Conservation (phyloP, 495 filamentous ascomycete genomes). For the Penicillium herquei region DNA sequence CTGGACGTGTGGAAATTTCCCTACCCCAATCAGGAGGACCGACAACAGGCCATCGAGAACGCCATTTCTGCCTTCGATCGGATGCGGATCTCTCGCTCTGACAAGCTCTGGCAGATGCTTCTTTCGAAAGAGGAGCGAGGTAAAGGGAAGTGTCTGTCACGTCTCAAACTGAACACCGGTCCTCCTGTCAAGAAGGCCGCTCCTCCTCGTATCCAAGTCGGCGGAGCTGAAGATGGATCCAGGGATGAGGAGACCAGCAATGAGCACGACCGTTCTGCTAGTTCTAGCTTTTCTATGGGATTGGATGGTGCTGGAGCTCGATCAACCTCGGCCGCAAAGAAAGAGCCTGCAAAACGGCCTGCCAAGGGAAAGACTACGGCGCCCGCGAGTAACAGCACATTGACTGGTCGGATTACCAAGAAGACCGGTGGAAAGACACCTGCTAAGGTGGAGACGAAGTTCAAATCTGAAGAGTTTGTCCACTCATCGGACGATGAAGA, state of each 20-base stretch:
- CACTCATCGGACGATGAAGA: constrained; percentile 74
- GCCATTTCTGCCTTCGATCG: constrained; percentile 81
- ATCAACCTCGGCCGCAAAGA: constrained; percentile 60
- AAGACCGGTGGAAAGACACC: constrained; percentile 49
- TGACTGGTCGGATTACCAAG: constrained; percentile 52
- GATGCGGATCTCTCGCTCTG: constrained; percentile 66
- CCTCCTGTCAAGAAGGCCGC: constrained; percentile 51
- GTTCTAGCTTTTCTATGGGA: constrained; percentile 38
- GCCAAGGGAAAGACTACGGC: constrained; percentile 50
- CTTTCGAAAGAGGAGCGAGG: constrained; percentile 72
- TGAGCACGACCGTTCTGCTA: constrained; percentile 54
- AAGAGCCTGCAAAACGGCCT: constrained; percentile 61
- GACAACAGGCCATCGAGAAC: constrained; percentile 77
- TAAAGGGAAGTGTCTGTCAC: constrained; percentile 77
- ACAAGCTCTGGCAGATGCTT: constrained; percentile 78
- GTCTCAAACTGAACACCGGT: constrained; percentile 61
- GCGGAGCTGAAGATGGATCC: constrained; percentile 52
- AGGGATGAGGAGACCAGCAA: constrained; percentile 44
- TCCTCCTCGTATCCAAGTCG: constrained; percentile 57
- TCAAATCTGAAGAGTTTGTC: constrained; percentile 74
- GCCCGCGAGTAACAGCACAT: constrained; percentile 45
- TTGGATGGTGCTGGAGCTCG: constrained; percentile 51
- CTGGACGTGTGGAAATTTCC: constrained; percentile 78
- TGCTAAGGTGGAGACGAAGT: constrained; percentile 43
- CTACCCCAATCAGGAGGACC: constrained; percentile 64